These are phyloP conservation scores for Suillus spraguei DNA, from an alignment of 768 basidiomycete species.

Conservation along the genomic window DNA sequence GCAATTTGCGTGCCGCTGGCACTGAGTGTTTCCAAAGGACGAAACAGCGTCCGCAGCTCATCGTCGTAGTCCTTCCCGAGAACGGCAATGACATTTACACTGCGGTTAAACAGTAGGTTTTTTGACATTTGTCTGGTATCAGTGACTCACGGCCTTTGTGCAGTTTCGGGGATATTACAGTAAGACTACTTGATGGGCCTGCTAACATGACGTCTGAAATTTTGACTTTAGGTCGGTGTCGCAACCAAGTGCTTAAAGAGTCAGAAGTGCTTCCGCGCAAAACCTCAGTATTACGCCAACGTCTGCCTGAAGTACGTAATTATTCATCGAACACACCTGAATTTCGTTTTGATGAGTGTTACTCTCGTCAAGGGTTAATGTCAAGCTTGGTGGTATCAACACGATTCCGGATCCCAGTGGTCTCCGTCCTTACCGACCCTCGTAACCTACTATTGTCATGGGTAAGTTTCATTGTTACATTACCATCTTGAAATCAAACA, in stretches of 20 bases:
- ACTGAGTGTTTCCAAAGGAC: conserved; percentile 43
- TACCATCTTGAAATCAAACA: neutral
- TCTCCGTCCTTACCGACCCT: conserved; percentile 66
- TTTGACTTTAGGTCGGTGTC: conserved; percentile 56
- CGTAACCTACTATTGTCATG: conserved; percentile 76
- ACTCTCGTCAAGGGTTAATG: conserved; percentile 64
- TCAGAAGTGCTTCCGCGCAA: conserved; percentile 65
- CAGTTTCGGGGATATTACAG: conserved; percentile 74
- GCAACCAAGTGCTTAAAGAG: conserved; percentile 80
- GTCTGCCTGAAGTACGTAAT: conserved; percentile 71
- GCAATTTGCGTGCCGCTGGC: conserved; percentile 57
- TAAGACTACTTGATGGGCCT: conserved; percentile 27
- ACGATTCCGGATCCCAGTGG: conserved; percentile 69
- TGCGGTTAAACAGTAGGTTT: conserved; percentile 73
- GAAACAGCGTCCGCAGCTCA: conserved; percentile 50
- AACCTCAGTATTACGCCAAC: conserved; percentile 80
- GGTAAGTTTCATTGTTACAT: conserved; percentile 42
- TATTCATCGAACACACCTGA: neutral
- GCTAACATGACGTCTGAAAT: neutral
- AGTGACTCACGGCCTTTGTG: conserved; percentile 13
- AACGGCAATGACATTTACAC: conserved; percentile 76
- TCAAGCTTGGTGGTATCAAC: conserved; percentile 85
- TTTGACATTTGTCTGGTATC: conserved; percentile 2
- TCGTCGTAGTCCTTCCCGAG: conserved; percentile 74
- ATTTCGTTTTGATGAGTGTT: neutral